phyloP scores from a whole-genome alignment of 2,329 filamentous ascomycete genomes.

The Phoma sp. region DNA sequence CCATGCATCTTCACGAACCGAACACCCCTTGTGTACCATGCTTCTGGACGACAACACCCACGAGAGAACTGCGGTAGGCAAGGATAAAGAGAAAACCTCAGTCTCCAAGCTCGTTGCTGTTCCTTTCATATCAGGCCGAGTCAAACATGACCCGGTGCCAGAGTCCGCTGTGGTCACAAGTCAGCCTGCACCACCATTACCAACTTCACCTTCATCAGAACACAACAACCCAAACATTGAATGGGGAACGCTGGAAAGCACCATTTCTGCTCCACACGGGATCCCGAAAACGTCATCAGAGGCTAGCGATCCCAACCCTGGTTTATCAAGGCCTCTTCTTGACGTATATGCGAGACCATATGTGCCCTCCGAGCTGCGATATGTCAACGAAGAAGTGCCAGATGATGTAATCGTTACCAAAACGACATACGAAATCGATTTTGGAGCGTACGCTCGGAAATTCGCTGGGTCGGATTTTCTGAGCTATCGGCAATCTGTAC shows the following conservation, averaged over 20 bases:
- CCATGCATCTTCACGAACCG: background rate
- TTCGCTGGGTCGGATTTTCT: conserved; percentile 34
- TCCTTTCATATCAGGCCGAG: background rate
- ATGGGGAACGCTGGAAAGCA: background rate
- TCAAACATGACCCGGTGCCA: background rate
- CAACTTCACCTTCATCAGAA: background rate
- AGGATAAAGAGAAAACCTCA: background rate
- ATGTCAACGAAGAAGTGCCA: background rate
- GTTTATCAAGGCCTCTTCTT: background rate
- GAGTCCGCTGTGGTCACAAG: background rate
- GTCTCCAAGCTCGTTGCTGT: background rate
- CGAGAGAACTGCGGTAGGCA: background rate
- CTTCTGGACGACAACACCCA: background rate
- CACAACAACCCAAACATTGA: background rate
- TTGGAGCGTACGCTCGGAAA: conserved; percentile 17
- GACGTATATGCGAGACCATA: conserved; percentile 9
- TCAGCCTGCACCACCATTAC: background rate
- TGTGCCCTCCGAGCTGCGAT: background rate
- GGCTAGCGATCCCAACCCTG: background rate
- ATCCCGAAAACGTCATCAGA: background rate
- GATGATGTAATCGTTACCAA: conserved; percentile 4
- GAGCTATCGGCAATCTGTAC: background rate
- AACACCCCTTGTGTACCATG: background rate
- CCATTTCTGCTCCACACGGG: background rate
- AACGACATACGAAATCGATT: conserved; percentile 24